Evolutionary conservation across 495 filamentous ascomycete species (phyloP), one percentile per base, ranked within the genome.

Genomic region (Podospora fimiseda): DNA sequence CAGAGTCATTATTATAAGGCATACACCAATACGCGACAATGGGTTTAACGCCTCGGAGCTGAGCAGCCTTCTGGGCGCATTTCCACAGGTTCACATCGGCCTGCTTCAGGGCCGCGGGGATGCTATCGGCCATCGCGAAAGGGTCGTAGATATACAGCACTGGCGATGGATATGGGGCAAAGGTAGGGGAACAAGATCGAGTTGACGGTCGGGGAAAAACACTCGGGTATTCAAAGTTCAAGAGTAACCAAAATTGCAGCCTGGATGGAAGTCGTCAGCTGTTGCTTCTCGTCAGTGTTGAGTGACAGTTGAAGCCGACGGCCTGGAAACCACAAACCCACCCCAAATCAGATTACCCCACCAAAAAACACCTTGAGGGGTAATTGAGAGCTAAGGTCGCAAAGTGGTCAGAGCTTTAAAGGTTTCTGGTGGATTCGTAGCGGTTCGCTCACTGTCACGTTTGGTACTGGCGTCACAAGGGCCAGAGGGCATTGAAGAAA

Each of bases 11-110:
- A 16, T 19, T 36, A 21, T 33, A 2, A 11, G 9, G 78, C 86
- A 69, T 77, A 96, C 92, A 95, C 87, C 91, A 97, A 66, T 96
- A 97, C 33, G 90, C 78, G 44, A 96, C 80, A 52, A 91, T 84
- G 11, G 93, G 91, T 71, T 90, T 90, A 42, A 80, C 80, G 42
- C 75, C 80, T 64, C 92, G 90, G 22, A 99, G 77, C 69, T 97
- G 93, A 33, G 82, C 78, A 15, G 89, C 92, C 50, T 94, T 81
- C 15, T 81, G 68, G 46, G 89, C 85, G 65, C 90, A 96, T 57
- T 74, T 74, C 53, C 67, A 66, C 14, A 85, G 81, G 52, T 80
- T 82, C 58, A 95, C 81, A 58, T 92, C 89, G 48, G 85, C 83
- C 20, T 82, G 74, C 66, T 84, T 86, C 19, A 99, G 72, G 63